Base-by-base conservation (phyloP, 805 yeast species). In the Isabelozyma pseudorhagii region DNA sequence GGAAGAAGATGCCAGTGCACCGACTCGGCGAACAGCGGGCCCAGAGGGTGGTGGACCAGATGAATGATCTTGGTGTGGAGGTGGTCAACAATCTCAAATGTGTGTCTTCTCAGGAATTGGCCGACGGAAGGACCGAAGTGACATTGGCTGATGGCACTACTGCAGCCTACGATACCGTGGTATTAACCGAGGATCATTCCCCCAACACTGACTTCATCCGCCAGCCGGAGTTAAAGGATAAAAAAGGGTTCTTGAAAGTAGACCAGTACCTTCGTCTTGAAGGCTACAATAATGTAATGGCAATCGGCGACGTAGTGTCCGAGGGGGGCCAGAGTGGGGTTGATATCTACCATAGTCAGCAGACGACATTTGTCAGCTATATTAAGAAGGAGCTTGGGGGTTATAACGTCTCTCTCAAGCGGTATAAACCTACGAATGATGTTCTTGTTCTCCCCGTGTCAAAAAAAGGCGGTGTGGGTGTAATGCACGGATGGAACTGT, bases 291-390 rank as follows among this genome's bases (percentile, higher is more conserved):
- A 55, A 69, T 18, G 71, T 72, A 5, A 31, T 69, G 17, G 75
- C 67, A 3, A 44, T 69, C 11, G 77, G 77, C 18, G 77, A 73
- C 53, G 60, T 72, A 31, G 54, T 62, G 4, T 46, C 64, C 1
- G 56, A 59, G 6, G 55, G 66, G 2, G 49, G 48, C 10, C 54
- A 54, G 17, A 56, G 68, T 10, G 8, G 67, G 8, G 60, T 64
- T 9, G 73, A 71, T 47, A 40, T 72, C 18, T 46, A 52, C 34
- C 55, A 56, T 45, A 49, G 51, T 40, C 74, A 68, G 46, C 14
- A 17, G 10, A 21, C 5, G 28, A n/a, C 21, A 5, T 14, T 41
- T 11, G 15, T n/a, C 31, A 27, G 15, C 44, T 42, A 42, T 29
- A n/a, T 42, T 4, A 42, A 42, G 21, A 42, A 42, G 27, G 38